phyloP scores from a whole-genome alignment of 768 basidiomycete species.

The Fomitopsis serialis region DNA sequence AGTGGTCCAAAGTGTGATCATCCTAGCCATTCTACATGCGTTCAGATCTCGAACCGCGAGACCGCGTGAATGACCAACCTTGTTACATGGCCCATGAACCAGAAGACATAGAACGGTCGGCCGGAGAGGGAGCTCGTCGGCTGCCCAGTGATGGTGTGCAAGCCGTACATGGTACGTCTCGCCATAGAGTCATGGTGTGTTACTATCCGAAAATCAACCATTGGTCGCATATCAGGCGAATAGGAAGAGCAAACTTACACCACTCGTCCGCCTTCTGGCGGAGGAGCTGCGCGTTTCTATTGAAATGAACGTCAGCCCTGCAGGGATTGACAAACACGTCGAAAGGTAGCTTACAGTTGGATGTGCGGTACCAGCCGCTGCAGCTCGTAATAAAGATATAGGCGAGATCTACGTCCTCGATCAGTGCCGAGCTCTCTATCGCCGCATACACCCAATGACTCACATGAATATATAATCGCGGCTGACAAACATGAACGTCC shows the following conservation, averaged over 20 bases:
- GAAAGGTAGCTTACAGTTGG: constrained; percentile 34
- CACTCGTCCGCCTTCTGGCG: constrained; percentile 26
- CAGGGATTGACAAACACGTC: constrained; percentile 38
- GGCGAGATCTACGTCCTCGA: constrained; percentile 46
- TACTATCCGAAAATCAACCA: constrained; percentile 32
- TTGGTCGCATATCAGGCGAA: not conserved
- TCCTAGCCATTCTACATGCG: constrained; percentile 28
- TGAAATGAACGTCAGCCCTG: constrained; percentile 14
- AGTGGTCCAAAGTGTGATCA: constrained; percentile 53
- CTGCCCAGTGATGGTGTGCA: constrained; percentile 55
- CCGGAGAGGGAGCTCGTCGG: constrained; percentile 41
- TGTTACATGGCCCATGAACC: constrained; percentile 70
- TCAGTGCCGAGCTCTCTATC: not conserved
- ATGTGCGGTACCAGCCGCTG: constrained; percentile 57
- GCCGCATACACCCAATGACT: constrained; percentile 19
- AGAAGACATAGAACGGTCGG: constrained; percentile 65
- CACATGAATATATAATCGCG: constrained; percentile 77
- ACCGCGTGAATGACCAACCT: constrained; percentile 30
- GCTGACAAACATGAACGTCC: constrained; percentile 63
- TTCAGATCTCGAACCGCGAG: not conserved
- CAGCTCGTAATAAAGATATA: constrained; percentile 68
- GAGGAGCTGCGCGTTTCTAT: constrained; percentile 20
- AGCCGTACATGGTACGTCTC: constrained; percentile 51
- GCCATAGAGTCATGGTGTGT: constrained; percentile 56
- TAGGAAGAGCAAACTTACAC: constrained; percentile 15